Conservation (phyloP, 208 protist genomes). For the Wallacemonas sp. region DNA sequence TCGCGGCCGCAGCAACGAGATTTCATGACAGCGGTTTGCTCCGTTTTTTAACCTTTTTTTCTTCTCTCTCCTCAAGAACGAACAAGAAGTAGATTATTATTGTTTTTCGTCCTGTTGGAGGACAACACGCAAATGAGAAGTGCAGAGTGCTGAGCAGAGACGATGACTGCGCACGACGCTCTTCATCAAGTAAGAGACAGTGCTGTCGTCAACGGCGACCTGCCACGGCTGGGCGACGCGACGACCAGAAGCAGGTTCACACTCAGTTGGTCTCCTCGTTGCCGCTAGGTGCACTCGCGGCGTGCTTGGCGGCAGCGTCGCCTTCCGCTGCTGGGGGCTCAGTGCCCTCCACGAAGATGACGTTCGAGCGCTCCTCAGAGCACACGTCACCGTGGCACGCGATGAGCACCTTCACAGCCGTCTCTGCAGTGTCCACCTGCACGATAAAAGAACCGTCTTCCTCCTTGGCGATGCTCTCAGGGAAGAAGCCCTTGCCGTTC, state of each 20-base stretch:
- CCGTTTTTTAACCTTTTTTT: constrained; percentile 23
- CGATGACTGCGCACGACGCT: too few species aligned
- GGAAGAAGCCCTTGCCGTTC: constrained; percentile 67
- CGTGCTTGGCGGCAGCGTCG: constrained; percentile 7
- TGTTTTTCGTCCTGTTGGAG: too few species aligned
- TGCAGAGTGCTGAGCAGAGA: too few species aligned
- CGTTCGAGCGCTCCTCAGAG: constrained; percentile 84
- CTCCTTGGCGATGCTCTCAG: constrained; percentile 68
- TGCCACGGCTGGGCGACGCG: too few species aligned
- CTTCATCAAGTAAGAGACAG: too few species aligned
- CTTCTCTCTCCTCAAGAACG: neutral
- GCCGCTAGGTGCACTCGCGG: neutral
- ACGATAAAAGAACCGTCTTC: constrained; percentile 78
- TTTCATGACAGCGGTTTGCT: too few species aligned
- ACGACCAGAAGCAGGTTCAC: too few species aligned
- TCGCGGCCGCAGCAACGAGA: too few species aligned
- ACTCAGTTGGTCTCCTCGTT: constrained; percentile 15
- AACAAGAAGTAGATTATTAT: constrained; percentile 4
- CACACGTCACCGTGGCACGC: constrained; percentile 83
- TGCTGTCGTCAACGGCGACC: too few species aligned
- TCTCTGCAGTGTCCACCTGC: constrained; percentile 56
- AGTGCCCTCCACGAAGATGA: constrained; percentile 83
- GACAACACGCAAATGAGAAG: too few species aligned
- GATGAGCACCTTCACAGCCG: constrained; percentile 78
- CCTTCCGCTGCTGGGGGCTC: constrained; percentile 21